Percentiles rank a stretch among this genome's conserved stretches.
Evolutionary conservation across 768 basidiomycete species (phyloP).

Genomic region (Mycena vitilis): DNA sequence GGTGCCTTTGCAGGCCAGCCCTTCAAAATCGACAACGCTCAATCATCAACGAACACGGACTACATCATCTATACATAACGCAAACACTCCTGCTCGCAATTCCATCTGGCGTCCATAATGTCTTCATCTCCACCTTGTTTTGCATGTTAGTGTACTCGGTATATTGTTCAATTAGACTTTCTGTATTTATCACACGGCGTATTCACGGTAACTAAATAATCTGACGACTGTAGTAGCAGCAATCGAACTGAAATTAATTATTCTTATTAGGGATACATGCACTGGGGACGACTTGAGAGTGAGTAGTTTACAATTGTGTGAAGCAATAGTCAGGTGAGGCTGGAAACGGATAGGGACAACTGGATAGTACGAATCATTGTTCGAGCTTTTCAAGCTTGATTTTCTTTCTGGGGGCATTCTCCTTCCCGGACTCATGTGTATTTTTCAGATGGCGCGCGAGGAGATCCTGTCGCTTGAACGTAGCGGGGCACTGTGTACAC

Average conservation of each 20-base stretch:
- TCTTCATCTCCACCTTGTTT: constrained; percentile 27
- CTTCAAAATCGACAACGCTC: constrained; percentile 63
- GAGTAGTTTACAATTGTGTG: not conserved
- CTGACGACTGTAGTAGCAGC: constrained; percentile 25
- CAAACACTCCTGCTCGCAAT: constrained; percentile 61
- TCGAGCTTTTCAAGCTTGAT: constrained; percentile 31
- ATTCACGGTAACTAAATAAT: constrained; percentile 26
- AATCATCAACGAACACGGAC: constrained; percentile 51
- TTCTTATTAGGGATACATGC: constrained; percentile 4
- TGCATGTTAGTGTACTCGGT: constrained; percentile 18
- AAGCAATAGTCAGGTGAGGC: constrained; percentile 6
- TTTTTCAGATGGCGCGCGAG: constrained; percentile 73
- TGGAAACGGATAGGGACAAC: not conserved
- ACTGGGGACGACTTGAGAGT: not conserved
- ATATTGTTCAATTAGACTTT: constrained; percentile 14
- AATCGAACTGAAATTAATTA: constrained; percentile 18
- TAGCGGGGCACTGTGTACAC: constrained; percentile 64
- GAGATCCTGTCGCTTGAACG: constrained; percentile 76
- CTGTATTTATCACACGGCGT: constrained; percentile 32
- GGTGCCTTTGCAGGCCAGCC: constrained; percentile 41
- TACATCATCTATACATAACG: constrained; percentile 43
- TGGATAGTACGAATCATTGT: not conserved
- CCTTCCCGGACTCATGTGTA: constrained; percentile 58
- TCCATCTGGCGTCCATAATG: constrained; percentile 75
- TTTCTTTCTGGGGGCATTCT: constrained; percentile 43